phyloP scores from a whole-genome alignment of 1,284 basidiomycete genomes.

The Pseudozyma tsukubaensis region DNA sequence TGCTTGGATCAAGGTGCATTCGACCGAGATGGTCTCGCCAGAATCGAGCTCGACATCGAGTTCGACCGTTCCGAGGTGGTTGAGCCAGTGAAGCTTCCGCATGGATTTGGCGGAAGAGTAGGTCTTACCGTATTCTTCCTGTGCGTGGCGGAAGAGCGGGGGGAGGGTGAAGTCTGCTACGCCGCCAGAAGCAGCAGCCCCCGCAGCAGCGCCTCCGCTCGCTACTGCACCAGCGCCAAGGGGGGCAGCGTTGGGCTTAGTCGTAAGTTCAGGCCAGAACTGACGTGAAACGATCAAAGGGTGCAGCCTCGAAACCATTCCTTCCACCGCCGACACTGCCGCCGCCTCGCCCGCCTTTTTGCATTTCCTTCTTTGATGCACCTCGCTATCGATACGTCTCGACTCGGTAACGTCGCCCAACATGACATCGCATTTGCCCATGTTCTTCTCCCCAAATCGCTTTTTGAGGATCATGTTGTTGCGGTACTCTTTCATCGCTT shows the following conservation, averaged over 20 bases:
- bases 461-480: slow-evolving; percentile 67
- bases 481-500: slow-evolving; percentile 58
- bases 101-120: slow-evolving; percentile 39
- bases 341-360: background rate
- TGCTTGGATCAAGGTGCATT: slow-evolving; percentile 40
- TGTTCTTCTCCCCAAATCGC: slow-evolving; percentile 61
- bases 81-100: slow-evolving; percentile 55
- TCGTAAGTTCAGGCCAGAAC: slow-evolving; percentile 63
- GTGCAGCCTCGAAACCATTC: slow-evolving; percentile 49
- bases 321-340: slow-evolving; percentile 17
- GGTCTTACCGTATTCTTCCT: slow-evolving; percentile 43
- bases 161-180: slow-evolving; percentile 53
- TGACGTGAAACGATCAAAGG: slow-evolving; percentile 63
- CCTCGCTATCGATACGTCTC: slow-evolving; percentile 43
- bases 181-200: slow-evolving; percentile 7
- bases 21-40: slow-evolving; percentile 37
- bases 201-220: background rate
- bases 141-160: slow-evolving; percentile 43
- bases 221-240: background rate
- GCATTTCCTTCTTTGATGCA: slow-evolving; percentile 26
- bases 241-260: slow-evolving; percentile 1
- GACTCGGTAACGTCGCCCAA: slow-evolving; percentile 62
- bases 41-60: slow-evolving; percentile 55
- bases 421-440: slow-evolving; percentile 67
- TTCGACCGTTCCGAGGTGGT: slow-evolving; percentile 57